phyloP scores from a whole-genome alignment of 257 asterid species.

The Solanum rostratum region DNA sequence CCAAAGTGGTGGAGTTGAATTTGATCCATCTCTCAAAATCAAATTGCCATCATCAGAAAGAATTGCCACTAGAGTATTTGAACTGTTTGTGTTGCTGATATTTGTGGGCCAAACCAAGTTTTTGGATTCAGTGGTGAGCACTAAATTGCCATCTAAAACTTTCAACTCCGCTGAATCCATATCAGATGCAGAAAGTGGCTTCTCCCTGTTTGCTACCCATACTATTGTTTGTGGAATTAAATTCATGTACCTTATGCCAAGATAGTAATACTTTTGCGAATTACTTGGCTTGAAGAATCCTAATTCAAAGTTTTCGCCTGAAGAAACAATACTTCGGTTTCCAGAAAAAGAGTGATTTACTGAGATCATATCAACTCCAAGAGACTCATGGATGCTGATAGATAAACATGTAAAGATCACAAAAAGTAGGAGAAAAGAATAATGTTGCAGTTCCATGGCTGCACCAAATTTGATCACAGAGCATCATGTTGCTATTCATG shows the following conservation, averaged over 20 bases:
- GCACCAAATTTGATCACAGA: not conserved
- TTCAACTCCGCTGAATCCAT: not conserved
- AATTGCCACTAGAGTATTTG: not conserved
- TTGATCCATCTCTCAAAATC: not conserved
- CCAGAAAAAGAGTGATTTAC: not conserved
- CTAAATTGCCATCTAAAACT: slow-evolving; percentile 1
- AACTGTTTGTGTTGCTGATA: not conserved
- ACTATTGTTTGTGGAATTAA: not conserved
- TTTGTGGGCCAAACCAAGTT: slow-evolving; percentile 6
- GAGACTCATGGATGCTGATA: not conserved
- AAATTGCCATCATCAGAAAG: slow-evolving; percentile 10
- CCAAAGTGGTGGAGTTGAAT: not conserved
- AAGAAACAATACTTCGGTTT: not conserved
- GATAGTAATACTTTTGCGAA: not conserved
- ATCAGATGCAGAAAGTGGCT: not conserved
- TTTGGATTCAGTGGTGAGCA: not conserved
- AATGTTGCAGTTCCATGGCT: not conserved
- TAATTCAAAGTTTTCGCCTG: not conserved
- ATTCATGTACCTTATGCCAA: slow-evolving; percentile 3
- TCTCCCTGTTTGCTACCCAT: slow-evolving; percentile 12
- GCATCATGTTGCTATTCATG: not conserved
- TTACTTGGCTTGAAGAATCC: slow-evolving; percentile 1
- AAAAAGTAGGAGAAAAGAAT: not conserved
- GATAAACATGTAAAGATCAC: not conserved
- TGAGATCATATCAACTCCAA: slow-evolving; percentile 7